phyloP scores from a whole-genome alignment of 176 grass and related monocot species.

The Oryza brachyantha region DNA sequence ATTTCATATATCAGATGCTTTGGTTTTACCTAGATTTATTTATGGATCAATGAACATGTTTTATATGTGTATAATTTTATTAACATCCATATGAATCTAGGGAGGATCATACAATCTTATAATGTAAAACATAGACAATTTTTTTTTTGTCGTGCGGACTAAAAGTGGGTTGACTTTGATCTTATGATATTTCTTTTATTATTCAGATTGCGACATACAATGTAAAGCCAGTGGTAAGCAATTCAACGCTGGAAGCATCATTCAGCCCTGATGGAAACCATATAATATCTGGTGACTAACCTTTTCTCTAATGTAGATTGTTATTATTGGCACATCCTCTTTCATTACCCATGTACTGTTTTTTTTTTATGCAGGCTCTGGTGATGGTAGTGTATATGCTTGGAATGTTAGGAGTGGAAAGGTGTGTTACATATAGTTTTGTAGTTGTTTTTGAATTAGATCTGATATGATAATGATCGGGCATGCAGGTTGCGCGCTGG shows the following conservation, averaged over 20 bases:
- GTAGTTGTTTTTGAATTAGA: neutral
- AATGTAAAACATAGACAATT: too few species aligned
- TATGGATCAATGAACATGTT: too few species aligned
- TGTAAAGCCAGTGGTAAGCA: constrained; percentile 75
- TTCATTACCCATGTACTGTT: constrained; percentile 16
- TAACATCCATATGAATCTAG: too few species aligned
- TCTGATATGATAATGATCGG: neutral
- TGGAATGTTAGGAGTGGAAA: constrained; percentile 91
- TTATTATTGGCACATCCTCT: neutral
- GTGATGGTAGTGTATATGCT: constrained; percentile 94
- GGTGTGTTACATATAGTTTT: constrained; percentile 32
- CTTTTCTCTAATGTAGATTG: neutral
- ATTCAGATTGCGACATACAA: constrained; percentile 75
- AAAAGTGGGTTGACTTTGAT: neutral
- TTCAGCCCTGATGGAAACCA: constrained; percentile 97
- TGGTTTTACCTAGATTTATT: too few species aligned
- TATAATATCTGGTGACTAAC: constrained; percentile 73
- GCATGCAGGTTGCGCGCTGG: constrained; percentile 81
- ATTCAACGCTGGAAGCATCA: constrained; percentile 83
- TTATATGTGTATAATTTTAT: too few species aligned
- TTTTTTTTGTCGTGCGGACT: neutral
- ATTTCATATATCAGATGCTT: too few species aligned
- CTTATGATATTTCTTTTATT: neutral
- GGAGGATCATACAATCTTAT: too few species aligned
- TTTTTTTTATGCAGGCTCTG: constrained; percentile 54